These are phyloP conservation scores for Auriscalpium vulgare DNA, from an alignment of 768 basidiomycete species.

Conservation along the genomic window DNA sequence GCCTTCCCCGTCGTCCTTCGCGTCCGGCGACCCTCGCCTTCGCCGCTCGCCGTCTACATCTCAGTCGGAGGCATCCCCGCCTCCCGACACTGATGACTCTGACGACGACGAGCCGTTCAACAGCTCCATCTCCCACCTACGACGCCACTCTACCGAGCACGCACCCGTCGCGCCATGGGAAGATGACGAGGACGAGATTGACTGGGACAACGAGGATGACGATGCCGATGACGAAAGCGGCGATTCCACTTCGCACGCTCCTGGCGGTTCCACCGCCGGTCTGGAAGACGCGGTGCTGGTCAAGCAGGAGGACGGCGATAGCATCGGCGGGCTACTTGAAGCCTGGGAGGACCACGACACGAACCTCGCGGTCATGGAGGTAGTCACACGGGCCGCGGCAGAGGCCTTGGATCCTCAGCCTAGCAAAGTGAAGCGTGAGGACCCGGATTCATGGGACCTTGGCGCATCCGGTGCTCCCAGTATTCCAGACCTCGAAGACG, in stretches of 20 bases:
- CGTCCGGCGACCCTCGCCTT: conserved; percentile 19
- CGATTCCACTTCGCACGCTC: conserved; percentile 29
- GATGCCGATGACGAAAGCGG: conserved; percentile 20
- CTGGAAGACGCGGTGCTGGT: conserved; percentile 39
- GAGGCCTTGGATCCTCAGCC: conserved; percentile 10
- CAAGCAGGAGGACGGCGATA: conserved; percentile 55
- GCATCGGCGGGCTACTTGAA: conserved; percentile 51
- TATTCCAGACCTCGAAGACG: conserved; percentile 24
- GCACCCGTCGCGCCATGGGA: neutral
- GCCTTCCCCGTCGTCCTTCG: conserved; percentile 20
- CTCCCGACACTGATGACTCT: conserved; percentile 53
- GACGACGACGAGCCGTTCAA: conserved; percentile 35
- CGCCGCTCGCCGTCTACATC: conserved; percentile 55
- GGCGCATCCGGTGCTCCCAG: conserved; percentile 22
- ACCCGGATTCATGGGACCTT: conserved; percentile 39
- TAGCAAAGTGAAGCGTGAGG: conserved; percentile 34
- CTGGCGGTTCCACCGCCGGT: conserved; percentile 17
- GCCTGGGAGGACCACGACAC: conserved; percentile 61
- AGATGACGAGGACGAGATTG: conserved; percentile 2
- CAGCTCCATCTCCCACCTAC: neutral
- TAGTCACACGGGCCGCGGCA: conserved; percentile 32
- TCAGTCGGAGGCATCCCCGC: conserved; percentile 53
- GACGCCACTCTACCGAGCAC: neutral
- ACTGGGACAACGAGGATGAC: conserved; percentile 37
- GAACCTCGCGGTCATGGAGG: conserved; percentile 31